phyloP scores from a whole-genome alignment of 2,329 filamentous ascomycete species.

The Alternaria angustiovoidea region DNA sequence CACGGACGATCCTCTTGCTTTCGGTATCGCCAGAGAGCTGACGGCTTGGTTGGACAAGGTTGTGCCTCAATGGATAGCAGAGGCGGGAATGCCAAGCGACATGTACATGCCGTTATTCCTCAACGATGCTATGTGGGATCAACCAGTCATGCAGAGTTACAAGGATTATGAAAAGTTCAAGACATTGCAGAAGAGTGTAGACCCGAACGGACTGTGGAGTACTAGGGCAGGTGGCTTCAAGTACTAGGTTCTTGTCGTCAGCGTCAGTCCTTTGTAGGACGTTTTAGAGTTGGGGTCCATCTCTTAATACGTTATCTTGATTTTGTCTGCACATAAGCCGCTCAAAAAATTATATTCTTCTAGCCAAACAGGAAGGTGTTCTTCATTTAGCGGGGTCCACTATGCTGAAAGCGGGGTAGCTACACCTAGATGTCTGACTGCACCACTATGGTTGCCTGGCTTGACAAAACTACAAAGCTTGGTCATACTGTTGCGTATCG shows the following conservation, averaged over 20 bases:
- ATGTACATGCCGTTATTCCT: constrained; percentile 34
- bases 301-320: not conserved
- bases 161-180: constrained; percentile 29
- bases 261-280: not conserved
- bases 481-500: not conserved
- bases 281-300: not conserved
- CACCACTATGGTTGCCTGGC: not conserved
- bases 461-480: not conserved
- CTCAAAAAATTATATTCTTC: not conserved
- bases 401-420: constrained; percentile 22
- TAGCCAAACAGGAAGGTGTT: constrained; percentile 14
- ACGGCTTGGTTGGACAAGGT: constrained; percentile 34
- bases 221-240: constrained; percentile 33
- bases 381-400: constrained; percentile 11
- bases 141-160: constrained; percentile 31
- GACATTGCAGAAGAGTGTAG: constrained; percentile 29
- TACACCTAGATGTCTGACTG: constrained; percentile 9
- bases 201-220: constrained; percentile 32
- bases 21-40: constrained; percentile 24
- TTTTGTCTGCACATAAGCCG: not conserved
- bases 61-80: constrained; percentile 32
- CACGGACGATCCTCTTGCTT: constrained; percentile 24
- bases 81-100: constrained; percentile 26
- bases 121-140: constrained; percentile 36
- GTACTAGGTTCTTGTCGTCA: constrained; percentile 15